Evolutionary conservation across 805 yeast species (phyloP).

Genomic region (Zygosaccharomyces bailii): DNA sequence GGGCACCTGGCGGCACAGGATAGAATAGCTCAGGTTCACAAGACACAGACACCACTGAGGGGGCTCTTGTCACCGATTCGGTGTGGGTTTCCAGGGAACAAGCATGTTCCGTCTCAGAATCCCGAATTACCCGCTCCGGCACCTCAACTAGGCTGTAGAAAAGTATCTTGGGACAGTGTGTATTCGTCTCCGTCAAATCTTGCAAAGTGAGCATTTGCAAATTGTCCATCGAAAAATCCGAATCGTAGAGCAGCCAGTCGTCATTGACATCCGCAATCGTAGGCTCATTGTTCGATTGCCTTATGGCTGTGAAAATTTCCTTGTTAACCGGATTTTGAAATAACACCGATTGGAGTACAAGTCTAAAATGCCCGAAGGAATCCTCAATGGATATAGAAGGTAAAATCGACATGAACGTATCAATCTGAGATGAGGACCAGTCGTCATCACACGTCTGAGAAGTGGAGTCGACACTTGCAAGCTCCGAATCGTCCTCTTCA

Average conservation of each 20-base stretch:
- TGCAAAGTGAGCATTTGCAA: slow-evolving; percentile 35
- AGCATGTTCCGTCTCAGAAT: background rate
- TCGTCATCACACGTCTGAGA: slow-evolving; percentile 4
- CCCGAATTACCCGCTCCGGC: slow-evolving; percentile 6
- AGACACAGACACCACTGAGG: slow-evolving; percentile 9
- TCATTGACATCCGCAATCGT: slow-evolving; percentile 35
- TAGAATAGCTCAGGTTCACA: slow-evolving; percentile 17
- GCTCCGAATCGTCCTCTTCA: slow-evolving; percentile 13
- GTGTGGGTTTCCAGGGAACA: background rate
- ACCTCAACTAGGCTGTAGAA: slow-evolving; percentile 33
- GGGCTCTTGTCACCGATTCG: background rate
- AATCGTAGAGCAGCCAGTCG: slow-evolving; percentile 43
- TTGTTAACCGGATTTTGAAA: slow-evolving; percentile 26
- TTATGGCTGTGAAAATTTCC: slow-evolving; percentile 34
- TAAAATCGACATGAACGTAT: slow-evolving; percentile 27
- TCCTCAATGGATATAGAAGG: slow-evolving; percentile 34
- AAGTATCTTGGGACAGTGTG: slow-evolving; percentile 32
- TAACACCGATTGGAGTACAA: slow-evolving; percentile 35
- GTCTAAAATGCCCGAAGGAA: slow-evolving; percentile 31
- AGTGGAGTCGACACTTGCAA: slow-evolving; percentile 19
- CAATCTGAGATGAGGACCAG: slow-evolving; percentile 13
- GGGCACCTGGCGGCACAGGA: slow-evolving; percentile 7
- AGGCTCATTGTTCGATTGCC: slow-evolving; percentile 31
- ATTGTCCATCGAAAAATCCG: slow-evolving; percentile 37
- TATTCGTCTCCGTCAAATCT: slow-evolving; percentile 34